Evolutionary conservation across 208 protist genomes (phyloP).

Genomic region (Acanthamoeba healyi): DNA sequence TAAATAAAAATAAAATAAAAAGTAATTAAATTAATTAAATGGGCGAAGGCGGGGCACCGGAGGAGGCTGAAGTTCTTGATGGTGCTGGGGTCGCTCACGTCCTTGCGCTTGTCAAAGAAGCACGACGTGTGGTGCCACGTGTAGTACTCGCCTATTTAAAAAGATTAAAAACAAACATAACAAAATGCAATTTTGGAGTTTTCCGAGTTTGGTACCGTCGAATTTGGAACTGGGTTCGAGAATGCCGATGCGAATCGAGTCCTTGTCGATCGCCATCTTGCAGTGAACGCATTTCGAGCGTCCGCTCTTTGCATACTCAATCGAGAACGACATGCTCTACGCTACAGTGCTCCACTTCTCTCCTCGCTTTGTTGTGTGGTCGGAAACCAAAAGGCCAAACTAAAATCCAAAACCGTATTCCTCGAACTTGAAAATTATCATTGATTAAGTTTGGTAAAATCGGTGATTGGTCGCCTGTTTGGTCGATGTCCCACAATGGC

Average conservation of each 20-base stretch:
- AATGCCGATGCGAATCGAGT: slow-evolving; percentile 65
- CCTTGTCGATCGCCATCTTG: slow-evolving; percentile 72
- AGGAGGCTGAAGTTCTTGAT: slow-evolving; percentile 40
- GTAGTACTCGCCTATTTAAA: slow-evolving; percentile 45
- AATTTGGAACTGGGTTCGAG: slow-evolving; percentile 58
- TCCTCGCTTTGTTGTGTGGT: too few relatives aligned
- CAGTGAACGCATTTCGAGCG: slow-evolving; percentile 62
- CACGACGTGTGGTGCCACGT: slow-evolving; percentile 42
- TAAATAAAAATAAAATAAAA: not conserved
- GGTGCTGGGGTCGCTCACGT: not conserved
- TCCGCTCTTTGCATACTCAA: slow-evolving; percentile 73
- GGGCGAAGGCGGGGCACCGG: not conserved
- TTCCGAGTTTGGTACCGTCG: slow-evolving; percentile 33
- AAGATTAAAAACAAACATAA: not conserved
- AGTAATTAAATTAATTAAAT: not conserved
- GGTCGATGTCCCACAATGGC: too few relatives aligned
- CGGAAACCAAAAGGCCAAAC: too few relatives aligned
- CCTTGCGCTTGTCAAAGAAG: slow-evolving; percentile 63
- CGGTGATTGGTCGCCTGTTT: too few relatives aligned
- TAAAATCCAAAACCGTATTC: too few relatives aligned
- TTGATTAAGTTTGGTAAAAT: too few relatives aligned
- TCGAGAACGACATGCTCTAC: slow-evolving; percentile 35
- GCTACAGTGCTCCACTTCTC: too few relatives aligned
- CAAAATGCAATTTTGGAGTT: not conserved
- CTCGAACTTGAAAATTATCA: too few relatives aligned